phyloP scores from a whole-genome alignment of 805 yeast species.

The Spathaspora gorwiae region DNA sequence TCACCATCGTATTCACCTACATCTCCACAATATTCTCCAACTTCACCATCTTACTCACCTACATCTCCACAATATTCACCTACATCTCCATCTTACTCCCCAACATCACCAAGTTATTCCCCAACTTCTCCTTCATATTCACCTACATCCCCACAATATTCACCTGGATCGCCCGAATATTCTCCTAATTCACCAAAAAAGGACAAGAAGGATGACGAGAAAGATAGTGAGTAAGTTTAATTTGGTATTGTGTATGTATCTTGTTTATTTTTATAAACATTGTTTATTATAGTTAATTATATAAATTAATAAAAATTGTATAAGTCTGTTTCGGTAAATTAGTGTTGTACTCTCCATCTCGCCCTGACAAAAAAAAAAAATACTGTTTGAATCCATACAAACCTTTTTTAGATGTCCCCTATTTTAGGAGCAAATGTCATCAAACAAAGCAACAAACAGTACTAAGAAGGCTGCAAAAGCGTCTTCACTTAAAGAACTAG shows the following conservation, averaged over 20 bases:
- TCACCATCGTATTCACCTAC: constrained; percentile 69
- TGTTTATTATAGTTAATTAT: no score
- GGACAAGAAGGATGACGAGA: constrained; percentile 15
- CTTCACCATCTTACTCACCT: constrained; percentile 69
- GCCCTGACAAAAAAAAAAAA: not conserved
- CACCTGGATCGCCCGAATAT: constrained; percentile 44
- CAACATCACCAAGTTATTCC: constrained; percentile 74
- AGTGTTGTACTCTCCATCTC: no score
- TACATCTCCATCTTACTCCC: constrained; percentile 45
- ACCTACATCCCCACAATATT: constrained; percentile 66
- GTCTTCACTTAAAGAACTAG: constrained; percentile 44
- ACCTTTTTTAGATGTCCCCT: no score
- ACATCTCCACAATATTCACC: constrained; percentile 76
- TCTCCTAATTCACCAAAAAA: constrained; percentile 40
- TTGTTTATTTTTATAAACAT: not conserved
- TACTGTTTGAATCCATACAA: no score
- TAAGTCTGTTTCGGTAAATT: no score
- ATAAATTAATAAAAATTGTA: not conserved
- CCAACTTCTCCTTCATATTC: constrained; percentile 78
- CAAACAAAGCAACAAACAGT: not conserved
- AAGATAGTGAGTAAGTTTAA: not conserved
- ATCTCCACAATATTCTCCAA: constrained; percentile 61
- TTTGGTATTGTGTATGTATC: not conserved
- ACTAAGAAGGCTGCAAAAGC: constrained; percentile 6
- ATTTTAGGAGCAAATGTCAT: not conserved